A percentile compares a stretch with the other conserved stretches of the same genome.
These are phyloP conservation scores for Xenosphaeropsis pyriputrescens DNA, from an alignment of 2,329 filamentous ascomycete species.

Conservation along the genomic window DNA sequence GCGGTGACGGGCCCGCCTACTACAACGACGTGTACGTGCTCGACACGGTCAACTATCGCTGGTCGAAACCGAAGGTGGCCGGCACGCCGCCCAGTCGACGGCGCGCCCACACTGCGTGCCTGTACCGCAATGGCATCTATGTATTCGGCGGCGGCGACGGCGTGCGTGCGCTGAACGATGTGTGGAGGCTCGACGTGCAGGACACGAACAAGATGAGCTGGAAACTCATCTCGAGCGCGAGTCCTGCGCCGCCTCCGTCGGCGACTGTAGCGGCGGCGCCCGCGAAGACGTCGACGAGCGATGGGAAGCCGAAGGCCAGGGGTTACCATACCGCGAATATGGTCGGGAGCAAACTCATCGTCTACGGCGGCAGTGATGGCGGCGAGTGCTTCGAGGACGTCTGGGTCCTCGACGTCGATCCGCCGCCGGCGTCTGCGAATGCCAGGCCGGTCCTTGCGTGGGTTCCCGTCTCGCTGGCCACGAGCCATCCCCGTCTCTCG, in stretches of 20 bases:
- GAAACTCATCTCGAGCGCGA: constrained; percentile 38
- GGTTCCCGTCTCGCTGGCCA: constrained; percentile 41
- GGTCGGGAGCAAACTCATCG: constrained; percentile 57
- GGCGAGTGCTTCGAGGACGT: constrained; percentile 61
- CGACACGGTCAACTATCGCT: constrained; percentile 56
- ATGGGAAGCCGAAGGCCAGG: constrained; percentile 40
- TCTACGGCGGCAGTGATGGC: constrained; percentile 56
- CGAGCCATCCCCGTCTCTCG: constrained; percentile 48
- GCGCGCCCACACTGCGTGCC: constrained; percentile 54
- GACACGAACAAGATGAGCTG: constrained; percentile 54
- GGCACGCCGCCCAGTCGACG: constrained; percentile 43
- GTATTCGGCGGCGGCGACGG: constrained; percentile 60
- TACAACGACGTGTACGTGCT: constrained; percentile 61
- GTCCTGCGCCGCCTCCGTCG: constrained; percentile 5
- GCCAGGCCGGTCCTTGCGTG: constrained; percentile 29
- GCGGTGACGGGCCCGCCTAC: constrained; percentile 55
- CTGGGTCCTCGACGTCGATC: constrained; percentile 57
- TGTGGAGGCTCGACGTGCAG: constrained; percentile 57
- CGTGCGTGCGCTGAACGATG: constrained; percentile 54
- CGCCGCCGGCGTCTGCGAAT: too few species aligned
- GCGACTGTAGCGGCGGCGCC: constrained; percentile 22
- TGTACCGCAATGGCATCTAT: constrained; percentile 58
- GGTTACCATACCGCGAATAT: constrained; percentile 63
- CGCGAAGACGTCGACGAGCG: constrained; percentile 13
- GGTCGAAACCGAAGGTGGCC: constrained; percentile 43